Percentiles rank a stretch among this genome's conserved stretches.
Conservation (phyloP, 139 green algal genomes). For the Zygnema cylindricum region DNA sequence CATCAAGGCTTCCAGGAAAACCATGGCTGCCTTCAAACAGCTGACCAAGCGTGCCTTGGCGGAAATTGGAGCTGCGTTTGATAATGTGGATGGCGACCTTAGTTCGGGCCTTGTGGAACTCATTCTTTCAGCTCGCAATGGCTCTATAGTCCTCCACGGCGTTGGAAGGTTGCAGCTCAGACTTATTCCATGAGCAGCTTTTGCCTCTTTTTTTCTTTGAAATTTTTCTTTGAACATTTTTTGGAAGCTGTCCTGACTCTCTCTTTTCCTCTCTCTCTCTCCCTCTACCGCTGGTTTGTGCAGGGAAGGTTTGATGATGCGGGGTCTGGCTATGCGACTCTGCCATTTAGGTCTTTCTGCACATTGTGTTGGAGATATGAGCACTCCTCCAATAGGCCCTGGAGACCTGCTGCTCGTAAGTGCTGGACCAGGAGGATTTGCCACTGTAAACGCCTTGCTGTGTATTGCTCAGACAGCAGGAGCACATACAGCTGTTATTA, state of each 20-base stretch:
- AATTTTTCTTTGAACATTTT: too few relatives aligned
- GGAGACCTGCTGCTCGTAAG: conserved; percentile 52
- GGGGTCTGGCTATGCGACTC: conserved; percentile 46
- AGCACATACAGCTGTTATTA: conserved; percentile 36
- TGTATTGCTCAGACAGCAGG: conserved; percentile 11
- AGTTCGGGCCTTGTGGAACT: neutral
- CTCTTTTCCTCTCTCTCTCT: too few relatives aligned
- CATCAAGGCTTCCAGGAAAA: too few relatives aligned
- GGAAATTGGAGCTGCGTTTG: neutral
- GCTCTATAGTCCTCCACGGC: neutral
- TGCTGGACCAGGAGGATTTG: conserved; percentile 47
- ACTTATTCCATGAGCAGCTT: too few relatives aligned
- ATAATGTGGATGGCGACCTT: neutral
- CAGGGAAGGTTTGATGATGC: conserved; percentile 59
- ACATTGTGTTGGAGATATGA: conserved; percentile 50
- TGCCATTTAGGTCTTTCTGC: conserved; percentile 49
- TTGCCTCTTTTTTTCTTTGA: too few relatives aligned
- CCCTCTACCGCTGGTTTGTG: too few relatives aligned
- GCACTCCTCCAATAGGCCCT: conserved; percentile 20
- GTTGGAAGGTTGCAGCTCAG: neutral
- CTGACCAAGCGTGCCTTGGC: neutral
- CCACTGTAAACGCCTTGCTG: conserved; percentile 46
- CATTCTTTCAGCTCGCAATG: neutral
- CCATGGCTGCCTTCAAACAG: neutral
- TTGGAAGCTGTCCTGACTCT: too few relatives aligned